phyloP scores from a whole-genome alignment of 257 asterid species.

The Plantago ovata region DNA sequence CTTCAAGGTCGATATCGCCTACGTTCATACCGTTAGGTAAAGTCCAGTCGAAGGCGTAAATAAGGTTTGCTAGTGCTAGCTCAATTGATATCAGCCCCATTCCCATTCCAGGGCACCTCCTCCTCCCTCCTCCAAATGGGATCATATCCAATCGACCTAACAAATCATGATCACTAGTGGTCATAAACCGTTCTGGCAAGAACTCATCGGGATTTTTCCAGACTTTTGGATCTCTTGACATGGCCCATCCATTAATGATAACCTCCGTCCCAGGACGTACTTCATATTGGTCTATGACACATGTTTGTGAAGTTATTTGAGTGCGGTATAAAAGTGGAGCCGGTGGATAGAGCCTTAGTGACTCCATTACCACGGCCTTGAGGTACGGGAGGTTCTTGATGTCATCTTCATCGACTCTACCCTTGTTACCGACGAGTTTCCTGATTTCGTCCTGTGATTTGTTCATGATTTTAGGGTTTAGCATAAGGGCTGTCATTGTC shows the following conservation, averaged over 20 bases:
- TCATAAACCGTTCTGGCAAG: constrained; percentile 28
- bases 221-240: constrained; percentile 28
- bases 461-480: constrained; percentile 26
- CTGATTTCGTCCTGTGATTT: constrained; percentile 28
- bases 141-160: constrained; percentile 16
- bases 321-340: constrained; percentile 36
- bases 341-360: constrained; percentile 39
- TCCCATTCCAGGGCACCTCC: constrained; percentile 33
- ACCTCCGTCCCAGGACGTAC: constrained; percentile 21
- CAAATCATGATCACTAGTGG: neutral
- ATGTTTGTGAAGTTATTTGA: neutral
- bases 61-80: constrained; percentile 29
- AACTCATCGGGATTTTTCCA: constrained; percentile 33
- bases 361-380: constrained; percentile 37
- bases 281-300: constrained; percentile 20
- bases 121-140: constrained; percentile 34
- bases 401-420: constrained; percentile 27
- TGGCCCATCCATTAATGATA: constrained; percentile 39
- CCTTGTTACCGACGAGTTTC: neutral
- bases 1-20: constrained; percentile 17
- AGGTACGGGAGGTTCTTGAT: constrained; percentile 27
- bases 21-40: neutral
- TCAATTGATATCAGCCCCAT: constrained; percentile 28
- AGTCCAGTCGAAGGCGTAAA: constrained; percentile 26
- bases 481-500: constrained; percentile 40